Evolutionary conservation across 2,329 filamentous ascomycete species (phyloP).

Genomic region (Fusarium sp.): DNA sequence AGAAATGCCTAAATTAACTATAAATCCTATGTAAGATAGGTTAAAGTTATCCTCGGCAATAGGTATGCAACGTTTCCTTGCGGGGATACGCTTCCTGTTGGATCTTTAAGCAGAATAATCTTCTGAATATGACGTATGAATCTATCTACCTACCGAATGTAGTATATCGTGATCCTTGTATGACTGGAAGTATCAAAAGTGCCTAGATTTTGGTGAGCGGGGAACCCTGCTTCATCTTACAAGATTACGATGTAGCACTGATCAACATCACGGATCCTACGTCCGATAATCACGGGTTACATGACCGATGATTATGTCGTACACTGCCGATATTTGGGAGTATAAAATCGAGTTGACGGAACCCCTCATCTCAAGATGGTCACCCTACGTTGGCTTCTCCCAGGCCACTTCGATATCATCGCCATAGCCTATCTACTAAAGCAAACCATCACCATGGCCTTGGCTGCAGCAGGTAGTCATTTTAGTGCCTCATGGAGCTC

Average conservation of each 20-base stretch:
- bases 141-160: constrained; percentile 25
- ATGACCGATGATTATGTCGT: background rate
- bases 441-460: constrained; percentile 6
- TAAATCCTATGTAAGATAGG: background rate
- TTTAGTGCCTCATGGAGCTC: background rate
- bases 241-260: background rate
- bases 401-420: background rate
- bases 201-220: constrained; percentile 18
- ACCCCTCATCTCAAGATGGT: background rate
- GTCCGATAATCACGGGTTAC: constrained; percentile 13
- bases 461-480: background rate
- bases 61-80: background rate
- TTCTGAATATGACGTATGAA: constrained; percentile 2
- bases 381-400: background rate
- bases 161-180: constrained; percentile 21
- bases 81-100: background rate
- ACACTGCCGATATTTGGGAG: background rate
- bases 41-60: background rate
- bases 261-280: constrained; percentile 10
- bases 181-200: constrained; percentile 24
- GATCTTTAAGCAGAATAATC: background rate
- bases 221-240: constrained; percentile 28
- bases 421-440: background rate
- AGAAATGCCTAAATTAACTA: background rate
- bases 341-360: background rate